Percentiles rank a stretch among this genome's conserved stretches.
Evolutionary conservation across 2,329 filamentous ascomycete species (phyloP).

Genomic region (Helicocarpus griseus): DNA sequence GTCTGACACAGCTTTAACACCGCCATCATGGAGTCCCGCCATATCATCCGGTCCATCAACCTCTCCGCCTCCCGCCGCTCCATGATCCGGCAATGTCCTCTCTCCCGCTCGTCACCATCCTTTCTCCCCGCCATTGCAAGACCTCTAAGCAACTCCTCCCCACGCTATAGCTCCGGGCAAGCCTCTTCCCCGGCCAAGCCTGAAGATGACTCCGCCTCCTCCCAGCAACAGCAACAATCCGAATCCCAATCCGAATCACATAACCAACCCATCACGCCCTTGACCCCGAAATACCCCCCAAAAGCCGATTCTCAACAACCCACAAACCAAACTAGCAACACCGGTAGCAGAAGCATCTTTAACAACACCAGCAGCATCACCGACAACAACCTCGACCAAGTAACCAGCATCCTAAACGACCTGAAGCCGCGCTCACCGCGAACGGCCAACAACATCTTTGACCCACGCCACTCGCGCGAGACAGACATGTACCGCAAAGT

Average conservation of each 20-base stretch:
- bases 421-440: background rate
- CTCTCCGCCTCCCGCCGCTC: background rate
- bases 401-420: background rate
- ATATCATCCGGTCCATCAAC: slow-evolving; percentile 5
- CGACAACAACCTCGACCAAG: background rate
- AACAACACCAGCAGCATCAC: too few relatives aligned
- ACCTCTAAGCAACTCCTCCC: background rate
- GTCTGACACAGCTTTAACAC: background rate
- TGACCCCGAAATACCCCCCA: background rate
- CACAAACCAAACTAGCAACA: background rate
- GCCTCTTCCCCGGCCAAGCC: background rate
- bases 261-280: background rate
- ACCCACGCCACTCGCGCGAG: background rate
- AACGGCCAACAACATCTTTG: background rate
- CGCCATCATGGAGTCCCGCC: slow-evolving; percentile 10
- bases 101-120: slow-evolving; percentile 1
- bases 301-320: background rate
- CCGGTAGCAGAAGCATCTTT: background rate
- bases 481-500: background rate
- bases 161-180: background rate
- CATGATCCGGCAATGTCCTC: background rate
- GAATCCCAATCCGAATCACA: background rate
- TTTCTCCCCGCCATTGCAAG: background rate
- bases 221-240: background rate
- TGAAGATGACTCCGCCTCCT: background rate